Conservation (phyloP, 2,329 filamentous ascomycete genomes). For the Diaporthe helianthi region DNA sequence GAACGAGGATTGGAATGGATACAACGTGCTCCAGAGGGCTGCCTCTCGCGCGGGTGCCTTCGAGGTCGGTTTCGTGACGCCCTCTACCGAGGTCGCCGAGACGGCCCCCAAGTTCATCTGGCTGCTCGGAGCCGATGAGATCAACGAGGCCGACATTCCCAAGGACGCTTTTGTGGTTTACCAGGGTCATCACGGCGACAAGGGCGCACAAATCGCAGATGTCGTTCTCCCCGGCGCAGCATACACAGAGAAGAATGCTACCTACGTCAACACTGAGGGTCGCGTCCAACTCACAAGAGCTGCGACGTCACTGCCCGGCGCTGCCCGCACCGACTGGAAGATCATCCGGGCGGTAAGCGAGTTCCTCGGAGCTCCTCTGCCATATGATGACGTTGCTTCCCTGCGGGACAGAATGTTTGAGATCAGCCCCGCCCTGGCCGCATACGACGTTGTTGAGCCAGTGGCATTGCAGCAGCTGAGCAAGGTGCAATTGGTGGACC, state of each 20-base stretch:
- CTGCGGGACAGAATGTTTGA: constrained; percentile 94
- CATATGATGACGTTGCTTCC: constrained; percentile 90
- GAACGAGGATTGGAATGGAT: constrained; percentile 94
- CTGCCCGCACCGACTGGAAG: constrained; percentile 97
- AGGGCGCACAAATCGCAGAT: constrained; percentile 90
- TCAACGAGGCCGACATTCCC: constrained; percentile 83
- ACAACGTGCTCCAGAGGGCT: constrained; percentile 93
- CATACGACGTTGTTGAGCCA: constrained; percentile 91
- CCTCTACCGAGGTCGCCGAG: constrained; percentile 80
- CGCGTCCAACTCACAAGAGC: constrained; percentile 93
- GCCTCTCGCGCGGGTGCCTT: constrained; percentile 93
- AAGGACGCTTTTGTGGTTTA: constrained; percentile 97
- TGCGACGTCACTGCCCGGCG: constrained; percentile 87
- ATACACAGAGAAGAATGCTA: constrained; percentile 96
- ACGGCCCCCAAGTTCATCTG: constrained; percentile 94
- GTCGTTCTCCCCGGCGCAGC: constrained; percentile 92
- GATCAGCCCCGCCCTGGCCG: constrained; percentile 87
- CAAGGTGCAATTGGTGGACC: constrained; percentile 94
- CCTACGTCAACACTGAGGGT: constrained; percentile 97
- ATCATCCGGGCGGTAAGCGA: constrained; percentile 93
- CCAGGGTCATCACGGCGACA: constrained; percentile 97
- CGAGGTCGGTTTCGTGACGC: constrained; percentile 92
- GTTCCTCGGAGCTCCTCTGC: constrained; percentile 84
- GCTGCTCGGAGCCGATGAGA: constrained; percentile 94
- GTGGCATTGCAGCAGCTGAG: constrained; percentile 76